Percentiles rank a stretch among this genome's conserved stretches.
phyloP scores from a whole-genome alignment of 1,284 basidiomycete species.

The Papiliotrema nemorosa region DNA sequence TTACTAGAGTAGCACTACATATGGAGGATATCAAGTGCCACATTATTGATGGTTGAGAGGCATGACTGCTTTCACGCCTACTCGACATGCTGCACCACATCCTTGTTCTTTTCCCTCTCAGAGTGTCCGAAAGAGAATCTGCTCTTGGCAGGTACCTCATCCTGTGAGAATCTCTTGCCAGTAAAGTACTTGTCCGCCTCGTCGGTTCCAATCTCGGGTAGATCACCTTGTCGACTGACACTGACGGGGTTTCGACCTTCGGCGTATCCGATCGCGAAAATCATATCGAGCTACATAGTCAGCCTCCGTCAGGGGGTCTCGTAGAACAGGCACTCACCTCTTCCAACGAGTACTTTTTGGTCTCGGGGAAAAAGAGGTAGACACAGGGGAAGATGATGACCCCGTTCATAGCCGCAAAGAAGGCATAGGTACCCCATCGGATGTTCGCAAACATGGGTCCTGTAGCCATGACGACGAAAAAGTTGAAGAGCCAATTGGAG shows the following conservation, averaged over 20 bases:
- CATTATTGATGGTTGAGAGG: too few relatives aligned
- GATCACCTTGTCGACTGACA: conserved; percentile 20
- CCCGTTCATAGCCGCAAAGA: conserved; percentile 40
- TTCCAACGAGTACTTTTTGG: conserved; percentile 31
- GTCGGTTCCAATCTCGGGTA: conserved; percentile 27
- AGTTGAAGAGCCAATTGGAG: conserved; percentile 50
- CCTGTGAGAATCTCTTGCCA: too few relatives aligned
- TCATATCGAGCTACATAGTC: conserved; percentile 25
- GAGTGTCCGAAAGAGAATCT: too few relatives aligned
- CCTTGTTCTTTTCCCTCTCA: too few relatives aligned
- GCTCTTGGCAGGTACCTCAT: too few relatives aligned
- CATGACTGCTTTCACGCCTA: too few relatives aligned
- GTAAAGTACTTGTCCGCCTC: conserved; percentile 23
- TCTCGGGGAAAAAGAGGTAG: conserved; percentile 39
- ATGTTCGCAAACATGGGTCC: conserved; percentile 40
- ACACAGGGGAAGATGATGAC: conserved; percentile 37
- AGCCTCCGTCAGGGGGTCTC: background rate
- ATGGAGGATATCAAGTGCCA: too few relatives aligned
- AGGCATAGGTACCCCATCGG: conserved; percentile 37
- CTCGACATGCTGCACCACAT: too few relatives aligned
- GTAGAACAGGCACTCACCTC: conserved; percentile 14
- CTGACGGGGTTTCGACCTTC: conserved; percentile 24
- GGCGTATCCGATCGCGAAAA: conserved; percentile 34
- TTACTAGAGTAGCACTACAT: too few relatives aligned
- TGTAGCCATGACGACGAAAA: conserved; percentile 35